Percentiles rank a stretch among this genome's conserved stretches.
Conservation (phyloP, 345 rosid genomes). For the Barbarea vulgaris region DNA sequence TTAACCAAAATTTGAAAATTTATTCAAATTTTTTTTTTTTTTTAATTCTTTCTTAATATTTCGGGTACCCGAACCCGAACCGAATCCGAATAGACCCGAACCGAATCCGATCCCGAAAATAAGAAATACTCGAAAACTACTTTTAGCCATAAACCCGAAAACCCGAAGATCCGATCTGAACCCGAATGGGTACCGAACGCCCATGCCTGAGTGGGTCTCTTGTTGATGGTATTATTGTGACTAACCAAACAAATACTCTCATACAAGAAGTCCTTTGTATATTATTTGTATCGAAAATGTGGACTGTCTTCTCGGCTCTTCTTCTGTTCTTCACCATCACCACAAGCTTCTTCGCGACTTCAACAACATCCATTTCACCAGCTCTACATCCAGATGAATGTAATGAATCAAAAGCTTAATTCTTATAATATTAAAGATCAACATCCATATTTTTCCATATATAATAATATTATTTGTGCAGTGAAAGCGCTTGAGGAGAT, state of each 20-base stretch:
- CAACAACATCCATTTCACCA: not conserved
- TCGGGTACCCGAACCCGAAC: too few relatives aligned
- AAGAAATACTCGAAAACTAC: too few relatives aligned
- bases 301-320: not conserved
- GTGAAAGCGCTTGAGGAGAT: slow-evolving; percentile 26
- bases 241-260: not conserved
- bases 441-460: not conserved
- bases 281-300: not conserved
- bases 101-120: too few relatives aligned
- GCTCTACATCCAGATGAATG: slow-evolving; percentile 16
- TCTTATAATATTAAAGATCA: not conserved
- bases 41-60: too few relatives aligned
- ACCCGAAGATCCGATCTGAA: too few relatives aligned
- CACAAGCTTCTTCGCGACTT: not conserved
- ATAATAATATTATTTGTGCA: not conserved
- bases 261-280: too few relatives aligned
- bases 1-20: too few relatives aligned
- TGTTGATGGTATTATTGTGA: not conserved
- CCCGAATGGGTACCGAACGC: too few relatives aligned
- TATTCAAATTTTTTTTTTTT: too few relatives aligned
- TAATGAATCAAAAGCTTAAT: not conserved
- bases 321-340: not conserved
- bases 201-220: not conserved
- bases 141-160: too few relatives aligned
- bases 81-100: too few relatives aligned